Percentiles rank a stretch among this genome's conserved stretches.
Evolutionary conservation across 371 early-diverging fungal species (phyloP).

Genomic region (Mortierella sp.): DNA sequence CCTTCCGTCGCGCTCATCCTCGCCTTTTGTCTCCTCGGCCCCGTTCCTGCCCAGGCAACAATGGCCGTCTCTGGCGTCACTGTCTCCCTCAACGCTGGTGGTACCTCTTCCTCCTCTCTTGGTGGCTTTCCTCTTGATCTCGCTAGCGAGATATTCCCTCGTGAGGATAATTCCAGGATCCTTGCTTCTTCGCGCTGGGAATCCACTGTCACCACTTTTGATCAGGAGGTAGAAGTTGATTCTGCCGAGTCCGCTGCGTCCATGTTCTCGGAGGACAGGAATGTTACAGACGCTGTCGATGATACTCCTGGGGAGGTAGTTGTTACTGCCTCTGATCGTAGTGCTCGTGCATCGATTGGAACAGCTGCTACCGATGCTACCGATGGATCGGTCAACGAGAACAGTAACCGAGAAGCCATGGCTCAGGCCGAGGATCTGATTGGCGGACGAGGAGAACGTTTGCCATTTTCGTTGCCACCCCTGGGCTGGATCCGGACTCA

Average conservation of each 20-base stretch:
- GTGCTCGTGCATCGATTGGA: not conserved
- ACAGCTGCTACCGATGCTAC: too few relatives aligned
- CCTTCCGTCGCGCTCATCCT: not conserved
- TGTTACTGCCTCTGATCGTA: too few relatives aligned
- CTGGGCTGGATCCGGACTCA: slow-evolving; percentile 31
- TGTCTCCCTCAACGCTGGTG: not conserved
- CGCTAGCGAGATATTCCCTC: too few relatives aligned
- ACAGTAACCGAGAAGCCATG: not conserved
- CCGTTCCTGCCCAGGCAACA: not conserved
- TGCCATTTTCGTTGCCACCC: not conserved
- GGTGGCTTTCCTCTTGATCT: too few relatives aligned
- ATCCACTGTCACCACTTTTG: too few relatives aligned
- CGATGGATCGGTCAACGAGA: too few relatives aligned
- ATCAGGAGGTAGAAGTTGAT: too few relatives aligned
- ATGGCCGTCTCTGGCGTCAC: too few relatives aligned
- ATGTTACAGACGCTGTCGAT: too few relatives aligned
- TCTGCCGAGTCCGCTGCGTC: not conserved
- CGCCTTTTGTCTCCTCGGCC: not conserved
- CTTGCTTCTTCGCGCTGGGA: too few relatives aligned
- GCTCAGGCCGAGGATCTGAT: not conserved
- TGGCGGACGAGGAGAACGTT: not conserved
- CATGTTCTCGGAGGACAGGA: not conserved
- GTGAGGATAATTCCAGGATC: too few relatives aligned
- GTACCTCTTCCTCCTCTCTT: too few relatives aligned
- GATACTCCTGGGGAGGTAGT: not conserved